Conservation (phyloP, 2,329 filamentous ascomycete genomes). For the Hypoxylon sp. region DNA sequence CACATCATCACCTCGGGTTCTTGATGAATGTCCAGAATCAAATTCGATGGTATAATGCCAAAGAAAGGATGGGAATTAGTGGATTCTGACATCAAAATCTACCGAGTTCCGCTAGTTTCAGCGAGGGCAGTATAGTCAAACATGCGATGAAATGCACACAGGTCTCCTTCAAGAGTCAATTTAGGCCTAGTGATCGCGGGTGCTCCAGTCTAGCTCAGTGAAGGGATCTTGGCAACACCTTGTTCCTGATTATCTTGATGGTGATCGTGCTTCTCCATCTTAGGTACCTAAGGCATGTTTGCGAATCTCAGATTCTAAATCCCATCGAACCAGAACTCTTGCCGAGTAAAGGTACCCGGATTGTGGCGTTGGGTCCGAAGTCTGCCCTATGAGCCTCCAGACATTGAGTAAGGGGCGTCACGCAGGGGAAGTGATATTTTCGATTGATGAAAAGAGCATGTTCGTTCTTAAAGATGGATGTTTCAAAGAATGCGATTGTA, state of each 20-base stretch:
- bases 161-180: conserved; percentile 10
- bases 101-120: conserved; percentile 13
- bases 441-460: conserved; percentile 32
- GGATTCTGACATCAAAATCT: conserved; percentile 3
- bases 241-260: conserved; percentile 39
- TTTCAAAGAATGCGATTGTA: conserved; percentile 40
- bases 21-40: not conserved
- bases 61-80: conserved; percentile 1
- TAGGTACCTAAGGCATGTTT: not conserved
- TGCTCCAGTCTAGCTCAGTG: conserved; percentile 14
- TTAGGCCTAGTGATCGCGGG: conserved; percentile 15
- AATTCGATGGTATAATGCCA: not conserved
- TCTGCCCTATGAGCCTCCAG: conserved; percentile 31
- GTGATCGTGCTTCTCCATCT: conserved; percentile 25
- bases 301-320: conserved; percentile 12
- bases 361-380: conserved; percentile 17
- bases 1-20: not conserved
- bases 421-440: conserved; percentile 27
- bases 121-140: conserved; percentile 7
- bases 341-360: conserved; percentile 10
- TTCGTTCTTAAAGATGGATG: conserved; percentile 33
- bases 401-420: conserved; percentile 34
- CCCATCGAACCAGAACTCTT: conserved; percentile 16
- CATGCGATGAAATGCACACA: conserved; percentile 6
- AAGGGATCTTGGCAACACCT: conserved; percentile 39